Percentiles rank a stretch among this genome's conserved stretches.
Conservation (phyloP, 108 stramenopile species). For the Fragilaria crotonensis region DNA sequence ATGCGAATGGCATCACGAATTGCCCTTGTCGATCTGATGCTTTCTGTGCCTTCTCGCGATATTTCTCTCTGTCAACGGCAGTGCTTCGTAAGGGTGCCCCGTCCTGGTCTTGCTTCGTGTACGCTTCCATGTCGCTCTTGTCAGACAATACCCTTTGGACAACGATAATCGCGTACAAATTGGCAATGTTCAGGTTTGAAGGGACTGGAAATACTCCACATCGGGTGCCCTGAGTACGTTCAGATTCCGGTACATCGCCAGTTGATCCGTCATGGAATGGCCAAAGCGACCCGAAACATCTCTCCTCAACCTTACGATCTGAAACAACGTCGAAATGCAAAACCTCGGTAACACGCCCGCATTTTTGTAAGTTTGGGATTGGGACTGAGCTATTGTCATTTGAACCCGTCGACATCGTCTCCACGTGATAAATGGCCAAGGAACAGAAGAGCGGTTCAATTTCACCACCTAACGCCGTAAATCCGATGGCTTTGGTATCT, state of each 20-base stretch:
- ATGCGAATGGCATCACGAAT: constrained; percentile 76
- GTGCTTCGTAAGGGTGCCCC: constrained; percentile 15
- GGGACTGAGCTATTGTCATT: constrained; percentile 25
- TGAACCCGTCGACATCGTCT: constrained; percentile 33
- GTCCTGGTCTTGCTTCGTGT: constrained; percentile 31
- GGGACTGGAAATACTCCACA: constrained; percentile 84
- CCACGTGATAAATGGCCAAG: constrained; percentile 78
- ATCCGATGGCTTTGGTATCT: constrained; percentile 82
- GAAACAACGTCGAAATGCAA: constrained; percentile 77
- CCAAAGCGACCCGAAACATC: constrained; percentile 56
- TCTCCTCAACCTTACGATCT: constrained; percentile 50
- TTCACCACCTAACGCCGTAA: constrained; percentile 73
- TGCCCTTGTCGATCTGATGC: constrained; percentile 45
- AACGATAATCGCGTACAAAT: constrained; percentile 73
- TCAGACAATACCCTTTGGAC: constrained; percentile 75
- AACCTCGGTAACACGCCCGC: constrained; percentile 72
- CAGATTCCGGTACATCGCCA: constrained; percentile 4
- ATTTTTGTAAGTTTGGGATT: constrained; percentile 52
- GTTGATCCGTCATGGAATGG: constrained; percentile 32
- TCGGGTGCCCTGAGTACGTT: constrained; percentile 38
- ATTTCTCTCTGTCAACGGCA: constrained; percentile 38
- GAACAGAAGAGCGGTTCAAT: constrained; percentile 85
- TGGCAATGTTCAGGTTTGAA: constrained; percentile 57
- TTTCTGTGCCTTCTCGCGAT: constrained; percentile 58
- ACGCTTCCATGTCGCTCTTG: constrained; percentile 46